A percentile compares a stretch with the other conserved stretches of the same genome.
phyloP scores from a whole-genome alignment of 345 rosid species.

The Noccaea bulbosa region DNA sequence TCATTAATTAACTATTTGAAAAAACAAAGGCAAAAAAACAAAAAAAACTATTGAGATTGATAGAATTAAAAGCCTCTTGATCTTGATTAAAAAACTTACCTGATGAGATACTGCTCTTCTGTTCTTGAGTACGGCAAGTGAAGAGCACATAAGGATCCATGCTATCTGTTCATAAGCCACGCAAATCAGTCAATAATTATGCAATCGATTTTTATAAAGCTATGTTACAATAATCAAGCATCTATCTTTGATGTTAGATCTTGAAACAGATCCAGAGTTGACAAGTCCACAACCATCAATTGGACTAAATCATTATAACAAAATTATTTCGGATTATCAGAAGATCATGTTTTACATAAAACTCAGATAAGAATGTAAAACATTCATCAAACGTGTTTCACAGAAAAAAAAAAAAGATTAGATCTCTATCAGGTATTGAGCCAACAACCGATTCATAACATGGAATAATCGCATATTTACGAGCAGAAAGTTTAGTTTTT shows the following conservation, averaged over 20 bases:
- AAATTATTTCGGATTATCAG: neutral
- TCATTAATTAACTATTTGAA: constrained; percentile 7
- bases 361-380: neutral
- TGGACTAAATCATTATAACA: neutral
- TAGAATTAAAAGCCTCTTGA: neutral
- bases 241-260: neutral
- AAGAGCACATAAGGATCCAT: constrained; percentile 77
- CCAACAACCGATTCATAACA: neutral
- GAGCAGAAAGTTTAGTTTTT: constrained; percentile 9
- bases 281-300: constrained; percentile 17
- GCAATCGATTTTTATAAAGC: neutral
- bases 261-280: neutral
- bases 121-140: constrained; percentile 73
- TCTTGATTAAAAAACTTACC: constrained; percentile 48
- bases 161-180: constrained; percentile 45
- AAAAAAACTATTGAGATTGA: too few species aligned
- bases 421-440: too few species aligned
- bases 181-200: neutral
- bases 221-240: too few species aligned
- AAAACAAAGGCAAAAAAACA: neutral
- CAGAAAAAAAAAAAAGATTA: neutral
- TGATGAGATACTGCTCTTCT: constrained; percentile 69
- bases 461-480: neutral
- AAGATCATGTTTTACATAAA: constrained; percentile 17
- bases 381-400: constrained; percentile 11